Base-by-base conservation (phyloP, 2,329 filamentous ascomycete genomes). In the Colletotrichum viniferum region DNA sequence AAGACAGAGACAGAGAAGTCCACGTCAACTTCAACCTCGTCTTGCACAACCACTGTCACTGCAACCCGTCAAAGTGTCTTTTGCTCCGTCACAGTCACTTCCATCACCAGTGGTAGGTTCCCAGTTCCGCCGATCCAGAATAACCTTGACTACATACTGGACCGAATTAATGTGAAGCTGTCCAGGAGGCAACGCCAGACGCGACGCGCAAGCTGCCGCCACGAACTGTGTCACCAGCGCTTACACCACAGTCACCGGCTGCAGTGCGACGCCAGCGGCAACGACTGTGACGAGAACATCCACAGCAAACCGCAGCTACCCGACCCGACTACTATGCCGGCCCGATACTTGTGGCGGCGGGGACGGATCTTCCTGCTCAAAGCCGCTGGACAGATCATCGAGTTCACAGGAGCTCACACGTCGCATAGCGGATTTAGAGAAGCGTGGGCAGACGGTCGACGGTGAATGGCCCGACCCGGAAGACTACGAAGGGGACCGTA, bases 51-150 rank as follows among this genome's bases (percentile, higher is more conserved):
- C 4, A 66, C 28, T 3, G 18, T 66, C n/a, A 71, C 69, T 4
- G 69, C 69, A n/a, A 71, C 69, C 10, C 52, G 65, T 4, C 69
- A 36, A 18, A 71, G 60, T 26, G 61, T 66, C 28, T 65, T 71
- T 21, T 71, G 69, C 26, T 64, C 60, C 13, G 38, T 71, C 21
- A 71, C 69, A 10, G 52, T 63, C 30, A 65, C 69, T 38, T 38
- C 69, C 8, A 26, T 63, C 21, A 65, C 69, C n/a, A 30, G 28
- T 38, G 52, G 62, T 71, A 12, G 36, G 28, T 48, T 12, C 43
- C 16, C n/a, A 24, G 14, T n/a, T 21, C 10, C n/a, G 1, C 16
- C 16, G 9, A 18, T 43, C 7, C 36, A 38, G 10, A 26, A 4
- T 4, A 4, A 43, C 36, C 16, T 43, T 9, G 18, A n/a, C 16